phyloP scores from a whole-genome alignment of 257 asterid species.

The Dorcoceras hygrometricum region DNA sequence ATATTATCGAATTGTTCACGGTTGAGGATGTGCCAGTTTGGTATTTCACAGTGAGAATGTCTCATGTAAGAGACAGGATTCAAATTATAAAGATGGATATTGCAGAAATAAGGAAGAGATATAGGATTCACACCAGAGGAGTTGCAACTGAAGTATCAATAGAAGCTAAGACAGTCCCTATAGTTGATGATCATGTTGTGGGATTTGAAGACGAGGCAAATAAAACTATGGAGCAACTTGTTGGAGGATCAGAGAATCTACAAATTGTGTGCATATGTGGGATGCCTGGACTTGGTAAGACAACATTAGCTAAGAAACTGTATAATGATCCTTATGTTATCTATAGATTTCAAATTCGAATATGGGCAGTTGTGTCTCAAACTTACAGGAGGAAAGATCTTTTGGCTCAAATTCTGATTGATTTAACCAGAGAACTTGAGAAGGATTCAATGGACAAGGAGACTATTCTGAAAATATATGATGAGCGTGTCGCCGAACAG shows the following conservation, averaged over 20 bases:
- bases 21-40: conserved; percentile 15
- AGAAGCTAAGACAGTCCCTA: background rate
- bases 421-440: conserved; percentile 1
- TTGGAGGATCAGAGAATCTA: background rate
- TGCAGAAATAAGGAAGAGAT: background rate
- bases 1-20: conserved; percentile 8
- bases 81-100: background rate
- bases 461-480: conserved; percentile 3
- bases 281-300: conserved; percentile 33
- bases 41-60: conserved; percentile 20
- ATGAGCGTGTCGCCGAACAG: conserved; percentile 6
- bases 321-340: conserved; percentile 18
- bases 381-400: conserved; percentile 3
- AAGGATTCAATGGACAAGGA: background rate
- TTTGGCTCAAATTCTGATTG: conserved; percentile 17
- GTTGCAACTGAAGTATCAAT: background rate
- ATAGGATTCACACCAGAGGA: background rate
- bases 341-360: conserved; percentile 17
- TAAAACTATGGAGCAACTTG: background rate
- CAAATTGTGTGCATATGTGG: conserved; percentile 24
- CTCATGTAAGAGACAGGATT: conserved; percentile 8
- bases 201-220: conserved; percentile 17
- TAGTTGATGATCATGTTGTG: background rate
- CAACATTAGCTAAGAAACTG: conserved; percentile 26
- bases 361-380: conserved; percentile 27